These are phyloP conservation scores for Entamoeba nuttalli DNA, from an alignment of 208 protist species.

Conservation along the genomic window DNA sequence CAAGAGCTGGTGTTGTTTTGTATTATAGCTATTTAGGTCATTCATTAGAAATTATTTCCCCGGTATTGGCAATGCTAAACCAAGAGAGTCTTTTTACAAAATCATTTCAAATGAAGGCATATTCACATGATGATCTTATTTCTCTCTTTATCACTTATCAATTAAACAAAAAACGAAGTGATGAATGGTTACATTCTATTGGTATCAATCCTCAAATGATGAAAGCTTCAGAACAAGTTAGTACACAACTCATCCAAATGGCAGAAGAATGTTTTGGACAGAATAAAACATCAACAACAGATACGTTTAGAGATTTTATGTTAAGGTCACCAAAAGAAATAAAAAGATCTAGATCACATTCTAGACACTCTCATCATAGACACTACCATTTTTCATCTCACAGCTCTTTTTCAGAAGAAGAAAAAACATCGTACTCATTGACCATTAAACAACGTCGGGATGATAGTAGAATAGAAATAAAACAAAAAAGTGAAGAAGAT, in stretches of 20 bases:
- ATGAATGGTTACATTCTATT: not conserved
- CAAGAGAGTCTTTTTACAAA: not conserved
- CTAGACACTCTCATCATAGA: not conserved
- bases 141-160: not conserved
- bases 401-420: too few species aligned
- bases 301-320: too few species aligned
- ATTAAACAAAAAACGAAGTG: not conserved
- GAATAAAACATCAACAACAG: not conserved
- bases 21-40: not conserved
- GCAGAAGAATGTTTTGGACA: not conserved
- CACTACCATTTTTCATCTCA: too few species aligned
- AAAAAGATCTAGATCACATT: not conserved
- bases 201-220: not conserved
- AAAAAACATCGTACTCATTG: too few species aligned
- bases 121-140: not conserved
- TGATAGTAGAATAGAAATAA: not conserved
- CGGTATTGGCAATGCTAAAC: not conserved
- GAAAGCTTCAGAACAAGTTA: not conserved
- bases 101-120: not conserved
- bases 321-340: not conserved
- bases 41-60: not conserved
- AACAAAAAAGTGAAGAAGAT: not conserved
- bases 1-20: not conserved
- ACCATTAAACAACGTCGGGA: too few species aligned
- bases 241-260: not conserved